Evolutionary conservation across 345 rosid genomes (phyloP).

Genomic region (Diplotaxis tenuifolia): DNA sequence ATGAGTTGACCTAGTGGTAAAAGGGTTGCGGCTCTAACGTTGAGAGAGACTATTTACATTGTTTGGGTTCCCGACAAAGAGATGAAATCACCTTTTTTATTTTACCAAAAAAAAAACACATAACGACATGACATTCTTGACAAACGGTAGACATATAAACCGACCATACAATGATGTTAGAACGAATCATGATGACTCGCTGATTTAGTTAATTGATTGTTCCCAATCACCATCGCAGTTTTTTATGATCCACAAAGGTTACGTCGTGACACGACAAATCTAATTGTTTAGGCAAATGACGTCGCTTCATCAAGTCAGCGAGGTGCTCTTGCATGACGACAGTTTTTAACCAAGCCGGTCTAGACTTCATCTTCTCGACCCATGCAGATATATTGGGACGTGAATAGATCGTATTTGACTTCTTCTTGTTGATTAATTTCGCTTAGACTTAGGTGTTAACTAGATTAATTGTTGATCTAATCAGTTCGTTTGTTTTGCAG

Average conservation of each 20-base stretch:
- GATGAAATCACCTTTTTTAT: too few species aligned
- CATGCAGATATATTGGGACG: constrained; percentile 18
- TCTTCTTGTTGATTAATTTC: too few species aligned
- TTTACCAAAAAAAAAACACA: too few species aligned
- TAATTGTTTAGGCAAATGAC: background rate
- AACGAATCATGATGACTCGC: background rate
- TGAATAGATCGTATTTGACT: background rate
- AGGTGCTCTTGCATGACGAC: constrained; percentile 1
- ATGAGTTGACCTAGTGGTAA: too few species aligned
- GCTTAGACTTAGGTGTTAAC: too few species aligned
- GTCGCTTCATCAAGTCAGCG: constrained; percentile 17
- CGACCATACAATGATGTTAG: background rate
- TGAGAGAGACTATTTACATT: too few species aligned
- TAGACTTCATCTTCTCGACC: constrained; percentile 11
- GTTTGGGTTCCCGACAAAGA: too few species aligned
- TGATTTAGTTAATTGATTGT: background rate
- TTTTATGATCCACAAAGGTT: background rate
- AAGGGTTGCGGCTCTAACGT: too few species aligned
- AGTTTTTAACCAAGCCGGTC: constrained; percentile 8
- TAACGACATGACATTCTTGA: too few species aligned
- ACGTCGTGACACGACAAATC: background rate
- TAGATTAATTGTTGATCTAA: too few species aligned
- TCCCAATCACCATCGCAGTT: background rate
- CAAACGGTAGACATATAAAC: too few species aligned
- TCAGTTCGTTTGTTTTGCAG: too few species aligned